Evolutionary conservation across 192 early-diverging fungal genomes (phyloP), one percentile per base, ranked within the genome.

Genomic region (Piromyces sp.): DNA sequence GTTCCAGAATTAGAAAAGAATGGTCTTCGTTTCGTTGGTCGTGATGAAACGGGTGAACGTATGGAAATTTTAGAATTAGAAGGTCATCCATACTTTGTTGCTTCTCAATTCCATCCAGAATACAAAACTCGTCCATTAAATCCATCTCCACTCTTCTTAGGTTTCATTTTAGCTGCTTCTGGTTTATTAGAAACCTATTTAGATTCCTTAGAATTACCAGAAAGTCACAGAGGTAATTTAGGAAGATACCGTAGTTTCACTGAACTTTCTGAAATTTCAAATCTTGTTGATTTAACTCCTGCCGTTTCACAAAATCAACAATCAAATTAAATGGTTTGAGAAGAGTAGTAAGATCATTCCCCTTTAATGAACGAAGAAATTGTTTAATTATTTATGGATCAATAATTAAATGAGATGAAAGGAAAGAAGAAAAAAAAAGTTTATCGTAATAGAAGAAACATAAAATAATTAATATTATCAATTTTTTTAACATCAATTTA

Each of bases 71-170:
- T 98, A 30, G 98, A 99, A 91, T 68, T 68, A 68, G 51, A 68
- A 68, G 51, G 51, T 81, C 98, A 99, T 85, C 96, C 97, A 19
- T 99, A 92, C 87, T 99, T 93, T 89, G 93, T 99, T 33, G 98
- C 91, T 80, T 91, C 90, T 30, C 98, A 99, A 90, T 98, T 93
- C 85, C 98, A 99, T 83, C 98, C 98, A 31, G 98, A 99, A 87
- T 97, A 96, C 90, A 89, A 96, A 80, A 98, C 96, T 38, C 93
- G 96, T 38, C 98, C 98, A 5, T 87, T 98, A 79, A 93, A 89
- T 84, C 98, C 98, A 16, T 93, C 93, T 13, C 95, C 98, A 51
- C 89, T 93, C 19, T 99, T 98, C 90, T 86, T 96, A 26, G 98
- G 98, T 79, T 92, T 99, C 31, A 90, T 99, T 83, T 84, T 95